These are phyloP conservation scores for Uronychia binucleata DNA, from an alignment of 73 alveolate species.

Conservation along the genomic window DNA sequence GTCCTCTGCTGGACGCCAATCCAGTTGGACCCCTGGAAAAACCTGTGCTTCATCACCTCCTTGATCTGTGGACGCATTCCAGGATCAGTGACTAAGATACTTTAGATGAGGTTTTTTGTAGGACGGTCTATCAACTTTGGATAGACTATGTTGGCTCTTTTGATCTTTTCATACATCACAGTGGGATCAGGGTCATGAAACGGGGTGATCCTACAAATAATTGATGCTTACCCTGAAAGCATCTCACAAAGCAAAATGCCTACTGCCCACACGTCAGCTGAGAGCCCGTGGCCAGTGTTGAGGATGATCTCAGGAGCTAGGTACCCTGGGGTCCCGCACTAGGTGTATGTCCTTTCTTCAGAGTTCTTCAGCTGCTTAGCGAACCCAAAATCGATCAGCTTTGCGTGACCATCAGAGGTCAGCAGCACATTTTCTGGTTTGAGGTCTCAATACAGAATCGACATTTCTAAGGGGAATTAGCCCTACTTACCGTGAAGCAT, in stretches of 20 bases:
- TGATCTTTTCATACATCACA: no score
- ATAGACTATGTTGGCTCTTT: no score
- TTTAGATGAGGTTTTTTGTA: no score
- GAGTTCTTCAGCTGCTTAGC: not conserved
- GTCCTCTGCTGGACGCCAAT: no score
- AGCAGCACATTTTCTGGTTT: constrained; percentile 51
- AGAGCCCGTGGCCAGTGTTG: constrained; percentile 31
- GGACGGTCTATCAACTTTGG: no score
- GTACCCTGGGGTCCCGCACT: constrained; percentile 85
- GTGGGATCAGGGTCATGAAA: no score
- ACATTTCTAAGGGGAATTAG: no score
- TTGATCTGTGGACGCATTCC: no score
- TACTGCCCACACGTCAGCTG: constrained; percentile 65
- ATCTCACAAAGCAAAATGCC: constrained; percentile 56
- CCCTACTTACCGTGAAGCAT: constrained; percentile 33
- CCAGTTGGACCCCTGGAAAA: no score
- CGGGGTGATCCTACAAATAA: no score
- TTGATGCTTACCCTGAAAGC: constrained; percentile 26
- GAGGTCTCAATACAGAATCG: constrained; percentile 47
- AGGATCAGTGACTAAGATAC: no score
- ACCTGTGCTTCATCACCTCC: no score
- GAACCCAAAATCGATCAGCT: constrained; percentile 49
- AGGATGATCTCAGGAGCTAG: constrained; percentile 74
- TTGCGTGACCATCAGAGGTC: constrained; percentile 34
- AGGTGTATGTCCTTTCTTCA: constrained; percentile 39